Evolutionary conservation across 306 rosid genomes (phyloP), one percentile per base, ranked within the genome.

Genomic region (Cucumis hystrix): DNA sequence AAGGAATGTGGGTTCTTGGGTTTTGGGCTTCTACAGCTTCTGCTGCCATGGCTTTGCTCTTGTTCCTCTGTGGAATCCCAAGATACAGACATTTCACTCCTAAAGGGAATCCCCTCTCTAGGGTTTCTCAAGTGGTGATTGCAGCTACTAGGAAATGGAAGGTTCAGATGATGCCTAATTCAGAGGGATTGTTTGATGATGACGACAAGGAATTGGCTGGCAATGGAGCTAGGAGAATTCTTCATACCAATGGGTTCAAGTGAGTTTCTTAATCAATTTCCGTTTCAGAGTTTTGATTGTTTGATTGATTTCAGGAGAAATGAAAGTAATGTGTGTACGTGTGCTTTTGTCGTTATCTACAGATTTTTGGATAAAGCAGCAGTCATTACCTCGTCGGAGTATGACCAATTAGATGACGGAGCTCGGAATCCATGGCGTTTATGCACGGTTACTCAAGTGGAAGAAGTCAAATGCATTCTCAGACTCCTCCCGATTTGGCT

Each of bases 331-430:
- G n/a, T 76, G 18, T 60, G 35, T n/a, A 17, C 16, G 47, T 61
- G 56, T 35, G 51, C 20, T 28, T 60, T 28, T 60, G 16, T 47
- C 18, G 40, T 59, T 8, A 11, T 72, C 60, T 72, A 15, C 85
- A 92, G 96, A 60, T 92, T 90, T 86, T 87, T 92, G 80, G 96
- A 92, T 67, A 90, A 63, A 83, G 97, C 97, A 62, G 97, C 96
- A 18, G 33, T 79, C 6, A 74, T 88, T 21, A 86, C 93, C 56
- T 54, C 87, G 11, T 47, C 87, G 59, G 91, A 88, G 64, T 33
- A 61, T 0, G 75, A 69, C 35, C 67, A 69, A 4, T 43, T 73
- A 15, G 84, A 76, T 21, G 81, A 68, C 39, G 83, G 80, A 5
- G 76, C 45, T 79, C 66, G n/a, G 23, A 87, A 80, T 65, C 91